Conservation (phyloP, 1,139 yeast genomes). For the Magnusiomyces magnusii region DNA sequence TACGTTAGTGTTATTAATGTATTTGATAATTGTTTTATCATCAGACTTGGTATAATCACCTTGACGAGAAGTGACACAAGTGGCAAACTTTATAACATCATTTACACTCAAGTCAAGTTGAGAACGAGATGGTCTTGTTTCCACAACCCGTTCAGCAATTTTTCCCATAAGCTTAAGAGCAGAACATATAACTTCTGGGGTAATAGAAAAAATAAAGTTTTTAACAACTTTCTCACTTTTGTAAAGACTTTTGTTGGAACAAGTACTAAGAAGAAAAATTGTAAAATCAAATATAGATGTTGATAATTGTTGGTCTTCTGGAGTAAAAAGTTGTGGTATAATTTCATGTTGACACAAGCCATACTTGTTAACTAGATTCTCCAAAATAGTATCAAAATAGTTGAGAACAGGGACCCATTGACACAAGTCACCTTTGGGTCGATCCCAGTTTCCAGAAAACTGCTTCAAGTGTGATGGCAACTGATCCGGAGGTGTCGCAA, state of each 20-base stretch:
- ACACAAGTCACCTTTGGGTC: constrained; percentile 64
- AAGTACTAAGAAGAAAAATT: constrained; percentile 56
- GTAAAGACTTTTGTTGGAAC: constrained; percentile 61
- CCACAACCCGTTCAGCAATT: constrained; percentile 51
- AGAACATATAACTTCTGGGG: constrained; percentile 51
- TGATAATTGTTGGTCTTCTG: constrained; percentile 43
- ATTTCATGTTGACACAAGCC: constrained; percentile 41
- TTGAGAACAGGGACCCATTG: constrained; percentile 76
- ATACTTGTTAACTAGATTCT: constrained; percentile 47
- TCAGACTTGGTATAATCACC: constrained; percentile 1
- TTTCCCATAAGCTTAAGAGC: constrained; percentile 59
- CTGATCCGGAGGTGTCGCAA: constrained; percentile 31
- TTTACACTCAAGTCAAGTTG: constrained; percentile 24
- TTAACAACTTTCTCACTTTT: constrained; percentile 58
- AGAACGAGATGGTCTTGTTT: constrained; percentile 39
- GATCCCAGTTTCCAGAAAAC: constrained; percentile 44
- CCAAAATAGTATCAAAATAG: constrained; percentile 63
- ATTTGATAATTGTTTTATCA: constrained; percentile 17
- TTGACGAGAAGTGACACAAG: constrained; percentile 11
- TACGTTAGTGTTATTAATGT: constrained; percentile 23
- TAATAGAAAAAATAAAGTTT: constrained; percentile 51
- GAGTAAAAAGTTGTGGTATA: constrained; percentile 39
- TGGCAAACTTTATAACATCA: constrained; percentile 27
- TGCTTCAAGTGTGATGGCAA: constrained; percentile 33
- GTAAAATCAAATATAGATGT: constrained; percentile 55